Conservation (phyloP, 2,329 filamentous ascomycete genomes). For the Gnomoniopsis sp. region DNA sequence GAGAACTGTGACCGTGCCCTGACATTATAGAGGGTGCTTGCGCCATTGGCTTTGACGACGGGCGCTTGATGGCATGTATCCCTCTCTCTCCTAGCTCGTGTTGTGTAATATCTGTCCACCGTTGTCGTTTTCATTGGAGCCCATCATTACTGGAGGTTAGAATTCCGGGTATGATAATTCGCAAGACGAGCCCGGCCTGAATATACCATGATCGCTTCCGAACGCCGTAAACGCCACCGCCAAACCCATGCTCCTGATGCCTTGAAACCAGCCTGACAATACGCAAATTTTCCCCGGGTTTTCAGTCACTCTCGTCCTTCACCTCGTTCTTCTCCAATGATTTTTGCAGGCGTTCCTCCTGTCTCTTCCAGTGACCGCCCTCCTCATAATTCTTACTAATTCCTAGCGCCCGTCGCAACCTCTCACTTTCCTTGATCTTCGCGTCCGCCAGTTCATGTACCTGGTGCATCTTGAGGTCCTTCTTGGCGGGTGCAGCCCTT, state of each 20-base stretch:
- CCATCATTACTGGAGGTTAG: neutral
- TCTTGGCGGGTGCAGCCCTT: slow-evolving; percentile 34
- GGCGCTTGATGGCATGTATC: too few relatives aligned
- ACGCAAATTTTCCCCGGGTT: neutral
- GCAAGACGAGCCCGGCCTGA: neutral
- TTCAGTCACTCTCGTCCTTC: slow-evolving; percentile 18
- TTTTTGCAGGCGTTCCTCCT: slow-evolving; percentile 65
- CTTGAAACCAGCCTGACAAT: neutral
- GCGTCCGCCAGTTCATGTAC: slow-evolving; percentile 95
- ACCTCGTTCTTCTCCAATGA: slow-evolving; percentile 37
- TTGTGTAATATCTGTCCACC: neutral
- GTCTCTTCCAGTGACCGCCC: slow-evolving; percentile 78
- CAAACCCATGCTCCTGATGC: neutral
- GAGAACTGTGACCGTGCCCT: too few relatives aligned
- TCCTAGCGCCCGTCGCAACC: slow-evolving; percentile 78
- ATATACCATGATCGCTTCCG: neutral
- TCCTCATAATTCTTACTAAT: slow-evolving; percentile 85
- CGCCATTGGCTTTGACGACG: too few relatives aligned
- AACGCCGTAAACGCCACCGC: neutral
- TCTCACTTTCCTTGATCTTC: slow-evolving; percentile 93
- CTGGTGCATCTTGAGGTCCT: slow-evolving; percentile 81
- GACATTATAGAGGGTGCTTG: too few relatives aligned
- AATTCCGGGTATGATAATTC: neutral
- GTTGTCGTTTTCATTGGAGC: neutral
- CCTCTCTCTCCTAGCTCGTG: too few relatives aligned